A percentile compares a stretch with the other conserved stretches of the same genome.
phyloP scores from a whole-genome alignment of 805 yeast genomes.

The Kluyveromyces dobzhanskii region DNA sequence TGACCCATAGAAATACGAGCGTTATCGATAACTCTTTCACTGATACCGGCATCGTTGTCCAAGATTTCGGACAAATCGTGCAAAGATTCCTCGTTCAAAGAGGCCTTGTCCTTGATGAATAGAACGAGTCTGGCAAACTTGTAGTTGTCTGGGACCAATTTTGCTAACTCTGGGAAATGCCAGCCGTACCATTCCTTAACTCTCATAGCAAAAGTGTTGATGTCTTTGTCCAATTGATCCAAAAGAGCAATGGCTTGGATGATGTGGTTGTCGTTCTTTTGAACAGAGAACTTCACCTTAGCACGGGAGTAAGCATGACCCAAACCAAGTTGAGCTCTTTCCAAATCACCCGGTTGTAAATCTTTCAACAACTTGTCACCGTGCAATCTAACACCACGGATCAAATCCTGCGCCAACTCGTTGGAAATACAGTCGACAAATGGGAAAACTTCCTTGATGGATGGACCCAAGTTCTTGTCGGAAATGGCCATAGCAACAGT shows the following conservation, averaged over 20 bases:
- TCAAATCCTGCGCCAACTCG: slow-evolving; percentile 88
- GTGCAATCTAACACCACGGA: slow-evolving; percentile 90
- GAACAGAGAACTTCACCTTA: slow-evolving; percentile 97
- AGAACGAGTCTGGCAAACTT: slow-evolving; percentile 74
- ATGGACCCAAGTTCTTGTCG: slow-evolving; percentile 93
- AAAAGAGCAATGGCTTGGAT: slow-evolving; percentile 97
- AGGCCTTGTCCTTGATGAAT: slow-evolving; percentile 78
- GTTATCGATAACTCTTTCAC: slow-evolving; percentile 86
- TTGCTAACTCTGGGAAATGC: slow-evolving; percentile 97
- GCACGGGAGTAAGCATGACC: slow-evolving; percentile 99
- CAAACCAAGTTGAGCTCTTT: slow-evolving; percentile 96
- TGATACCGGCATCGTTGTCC: slow-evolving; percentile 86
- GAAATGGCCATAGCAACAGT: slow-evolving; percentile 78
- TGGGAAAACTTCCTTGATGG: slow-evolving; percentile 86
- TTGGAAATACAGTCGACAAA: slow-evolving; percentile 82
- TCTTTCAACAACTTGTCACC: slow-evolving; percentile 86
- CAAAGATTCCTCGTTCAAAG: slow-evolving; percentile 67
- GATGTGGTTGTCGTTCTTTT: slow-evolving; percentile 97
- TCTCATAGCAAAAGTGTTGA: slow-evolving; percentile 95
- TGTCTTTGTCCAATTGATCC: slow-evolving; percentile 96
- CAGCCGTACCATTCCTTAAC: slow-evolving; percentile 98
- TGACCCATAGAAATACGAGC: slow-evolving; percentile 99
- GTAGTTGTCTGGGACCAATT: slow-evolving; percentile 84
- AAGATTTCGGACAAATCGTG: slow-evolving; percentile 84
- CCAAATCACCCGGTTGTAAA: slow-evolving; percentile 89